phyloP scores from a whole-genome alignment of 169 alveolate genomes.

The Plasmodium ovale region DNA sequence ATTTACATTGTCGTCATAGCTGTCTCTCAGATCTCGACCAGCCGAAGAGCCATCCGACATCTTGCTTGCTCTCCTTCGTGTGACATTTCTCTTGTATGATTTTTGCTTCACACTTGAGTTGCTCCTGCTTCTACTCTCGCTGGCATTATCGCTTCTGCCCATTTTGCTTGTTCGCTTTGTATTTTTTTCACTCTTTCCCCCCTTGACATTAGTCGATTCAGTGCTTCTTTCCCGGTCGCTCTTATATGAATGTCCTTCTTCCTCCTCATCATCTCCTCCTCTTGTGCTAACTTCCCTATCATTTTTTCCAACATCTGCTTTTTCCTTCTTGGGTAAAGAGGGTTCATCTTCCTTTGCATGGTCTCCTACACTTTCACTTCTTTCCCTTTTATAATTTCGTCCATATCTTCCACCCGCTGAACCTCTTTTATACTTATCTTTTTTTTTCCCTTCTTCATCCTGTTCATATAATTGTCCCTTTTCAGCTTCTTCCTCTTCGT shows the following conservation, averaged over 20 bases:
- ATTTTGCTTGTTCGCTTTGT: neutral
- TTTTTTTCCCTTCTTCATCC: neutral
- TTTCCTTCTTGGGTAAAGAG: conserved; percentile 16
- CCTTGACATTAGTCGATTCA: conserved; percentile 10
- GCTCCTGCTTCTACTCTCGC: conserved; percentile 9
- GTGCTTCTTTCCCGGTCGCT: conserved; percentile 37
- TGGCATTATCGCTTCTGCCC: neutral
- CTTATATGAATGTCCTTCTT: conserved; percentile 21
- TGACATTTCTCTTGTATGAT: conserved; percentile 12
- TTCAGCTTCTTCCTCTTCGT: neutral
- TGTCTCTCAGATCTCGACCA: conserved; percentile 3
- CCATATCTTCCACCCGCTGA: neutral
- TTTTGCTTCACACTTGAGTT: conserved; percentile 23
- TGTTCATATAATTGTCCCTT: too few species aligned
- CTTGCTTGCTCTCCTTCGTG: neutral
- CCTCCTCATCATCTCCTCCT: conserved; percentile 37
- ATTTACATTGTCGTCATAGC: conserved; percentile 12
- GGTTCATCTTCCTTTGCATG: conserved; percentile 6
- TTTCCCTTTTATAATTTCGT: neutral
- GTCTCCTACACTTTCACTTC: neutral
- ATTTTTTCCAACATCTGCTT: neutral
- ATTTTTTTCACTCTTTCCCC: neutral
- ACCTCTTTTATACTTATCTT: neutral
- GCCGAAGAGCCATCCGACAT: conserved; percentile 13
- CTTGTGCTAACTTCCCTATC: conserved; percentile 23